Base-by-base conservation (phyloP, 768 basidiomycete species). In the Daedalea quercina region DNA sequence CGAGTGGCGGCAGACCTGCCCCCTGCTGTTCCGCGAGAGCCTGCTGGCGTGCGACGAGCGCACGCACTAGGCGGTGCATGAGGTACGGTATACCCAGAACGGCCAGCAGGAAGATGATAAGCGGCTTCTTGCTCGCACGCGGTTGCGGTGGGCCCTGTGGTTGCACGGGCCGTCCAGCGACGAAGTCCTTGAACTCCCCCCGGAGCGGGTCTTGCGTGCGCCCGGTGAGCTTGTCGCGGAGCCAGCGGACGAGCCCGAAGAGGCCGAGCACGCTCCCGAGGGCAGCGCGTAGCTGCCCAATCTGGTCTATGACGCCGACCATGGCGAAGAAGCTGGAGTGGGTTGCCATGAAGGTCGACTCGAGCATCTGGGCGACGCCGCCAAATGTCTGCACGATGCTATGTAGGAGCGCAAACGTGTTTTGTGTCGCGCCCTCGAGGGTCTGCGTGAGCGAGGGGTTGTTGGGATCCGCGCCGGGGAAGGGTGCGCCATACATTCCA, bases 271-370 rank as follows among this genome's bases (percentile, higher is more conserved):
- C 92, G 65, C 94, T 94, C 22, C 93, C 94, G 15, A 98, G 78
- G 12, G 93, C 94, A 59, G 94, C 88, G 47, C 93, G 80, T 41
- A 97, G 80, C 60, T 92, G 90, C 2, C 84, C 84, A 62, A 99
- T 87, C 65, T 99, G 96, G 63, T 99, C 96, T 35, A 94, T 78
- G 43, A 99, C 95, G 56, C 92, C 90, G 47, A 94, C 92, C 86
- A 95, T 93, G 52, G 93, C 92, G 67, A 94, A 95, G 70, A 95
- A 95, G 9, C 85, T 88, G 0, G 90, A 92, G 68, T 95, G 93
- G 0, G 93, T 95, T 2, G 95, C 95, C 86, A 97, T 90, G 70
- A 95, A 97, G 4, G 95, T 98, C 31, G 83, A 86, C 68, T 98
- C 95, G 64, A 99, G 85, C 84, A 99, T 94, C 67, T 98, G 95